Evolutionary conservation across 352 stramenopile genomes (phyloP).

Genomic region (Globisporangium ultimum): DNA sequence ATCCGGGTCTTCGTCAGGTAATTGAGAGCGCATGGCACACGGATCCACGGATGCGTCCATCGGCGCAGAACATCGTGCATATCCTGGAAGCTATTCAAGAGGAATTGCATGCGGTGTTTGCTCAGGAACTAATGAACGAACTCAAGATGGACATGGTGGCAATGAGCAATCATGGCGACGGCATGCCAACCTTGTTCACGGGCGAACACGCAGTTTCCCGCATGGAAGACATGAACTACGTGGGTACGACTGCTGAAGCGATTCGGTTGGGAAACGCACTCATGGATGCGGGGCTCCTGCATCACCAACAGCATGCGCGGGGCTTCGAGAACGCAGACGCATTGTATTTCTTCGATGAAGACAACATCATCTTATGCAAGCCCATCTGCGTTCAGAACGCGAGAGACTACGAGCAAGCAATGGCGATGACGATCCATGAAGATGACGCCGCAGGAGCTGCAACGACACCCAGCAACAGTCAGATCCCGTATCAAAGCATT

Average conservation of each 20-base stretch:
- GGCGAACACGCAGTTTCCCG: background rate
- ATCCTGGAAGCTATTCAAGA: slow-evolving; percentile 28
- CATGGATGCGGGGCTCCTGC: slow-evolving; percentile 49
- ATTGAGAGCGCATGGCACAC: slow-evolving; percentile 19
- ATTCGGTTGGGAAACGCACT: slow-evolving; percentile 48
- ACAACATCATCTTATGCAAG: slow-evolving; percentile 21
- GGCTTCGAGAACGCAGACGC: slow-evolving; percentile 14
- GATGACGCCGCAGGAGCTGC: background rate
- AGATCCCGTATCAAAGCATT: background rate
- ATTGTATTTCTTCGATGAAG: slow-evolving; percentile 44
- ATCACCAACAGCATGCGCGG: slow-evolving; percentile 35
- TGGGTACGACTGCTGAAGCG: slow-evolving; percentile 22
- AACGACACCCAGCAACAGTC: background rate
- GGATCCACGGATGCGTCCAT: slow-evolving; percentile 16
- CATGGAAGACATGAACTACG: slow-evolving; percentile 29
- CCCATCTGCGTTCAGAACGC: slow-evolving; percentile 8
- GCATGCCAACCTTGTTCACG: slow-evolving; percentile 9
- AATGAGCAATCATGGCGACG: slow-evolving; percentile 7
- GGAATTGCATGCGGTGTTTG: slow-evolving; percentile 13
- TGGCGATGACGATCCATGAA: background rate
- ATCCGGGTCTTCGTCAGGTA: slow-evolving; percentile 15
- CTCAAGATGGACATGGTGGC: slow-evolving; percentile 2
- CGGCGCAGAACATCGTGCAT: slow-evolving; percentile 20
- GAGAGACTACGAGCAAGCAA: background rate
- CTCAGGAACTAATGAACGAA: slow-evolving; percentile 2